Percentiles rank a stretch among this genome's conserved stretches.
Evolutionary conservation across 2,329 filamentous ascomycete species (phyloP).

Genomic region (Stachybotrys chartarum): DNA sequence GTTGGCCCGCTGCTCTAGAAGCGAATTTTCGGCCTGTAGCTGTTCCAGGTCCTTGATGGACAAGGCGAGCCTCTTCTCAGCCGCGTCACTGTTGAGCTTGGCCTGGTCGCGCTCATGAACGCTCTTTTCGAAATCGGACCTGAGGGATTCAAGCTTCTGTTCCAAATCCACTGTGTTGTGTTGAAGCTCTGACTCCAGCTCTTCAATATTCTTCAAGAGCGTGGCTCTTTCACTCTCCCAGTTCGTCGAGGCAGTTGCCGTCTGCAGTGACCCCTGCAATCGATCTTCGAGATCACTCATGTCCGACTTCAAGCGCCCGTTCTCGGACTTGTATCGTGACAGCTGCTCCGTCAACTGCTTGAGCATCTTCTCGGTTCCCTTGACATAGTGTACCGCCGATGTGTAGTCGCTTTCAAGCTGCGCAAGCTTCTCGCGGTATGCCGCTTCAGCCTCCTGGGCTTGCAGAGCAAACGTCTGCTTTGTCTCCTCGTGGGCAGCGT

Average conservation of each 20-base stretch:
- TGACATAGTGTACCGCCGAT: constrained; percentile 95
- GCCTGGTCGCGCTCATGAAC: constrained; percentile 64
- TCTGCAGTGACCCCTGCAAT: constrained; percentile 27
- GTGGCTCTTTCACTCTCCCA: constrained; percentile 70
- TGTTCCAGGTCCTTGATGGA: constrained; percentile 67
- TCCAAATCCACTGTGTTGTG: constrained; percentile 63
- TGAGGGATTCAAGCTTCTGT: constrained; percentile 59
- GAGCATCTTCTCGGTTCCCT: constrained; percentile 98
- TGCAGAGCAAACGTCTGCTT: constrained; percentile 71
- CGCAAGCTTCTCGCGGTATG: constrained; percentile 86
- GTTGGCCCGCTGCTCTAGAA: constrained; percentile 74
- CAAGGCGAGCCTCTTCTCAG: constrained; percentile 48
- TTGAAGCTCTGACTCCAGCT: constrained; percentile 62
- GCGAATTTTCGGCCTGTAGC: constrained; percentile 72
- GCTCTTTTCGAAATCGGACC: constrained; percentile 59
- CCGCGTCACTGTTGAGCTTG: constrained; percentile 46
- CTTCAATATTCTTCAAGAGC: constrained; percentile 62
- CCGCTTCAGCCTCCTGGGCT: constrained; percentile 77
- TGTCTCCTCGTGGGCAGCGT: constrained; percentile 79
- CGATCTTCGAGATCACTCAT: constrained; percentile 60
- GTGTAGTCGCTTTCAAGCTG: constrained; percentile 97
- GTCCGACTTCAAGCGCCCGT: constrained; percentile 73
- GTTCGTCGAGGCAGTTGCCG: constrained; percentile 40
- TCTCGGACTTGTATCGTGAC: constrained; percentile 83
- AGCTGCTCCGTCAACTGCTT: constrained; percentile 98